Conservation (phyloP, 148 eudicot species). For the Fagopyrum tataricum region DNA sequence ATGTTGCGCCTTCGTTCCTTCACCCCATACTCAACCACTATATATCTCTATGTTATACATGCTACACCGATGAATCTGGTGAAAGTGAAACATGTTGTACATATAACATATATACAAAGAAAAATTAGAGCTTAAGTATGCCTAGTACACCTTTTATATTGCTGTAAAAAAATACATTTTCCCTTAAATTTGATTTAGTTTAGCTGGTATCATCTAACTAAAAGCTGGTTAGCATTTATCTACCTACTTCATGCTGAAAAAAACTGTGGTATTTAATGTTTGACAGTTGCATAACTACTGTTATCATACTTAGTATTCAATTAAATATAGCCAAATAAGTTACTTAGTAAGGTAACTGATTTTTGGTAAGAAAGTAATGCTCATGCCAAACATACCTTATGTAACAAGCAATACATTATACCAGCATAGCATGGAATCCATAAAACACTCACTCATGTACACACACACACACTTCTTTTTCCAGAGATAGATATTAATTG, state of each 20-base stretch:
- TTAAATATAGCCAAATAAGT: not conserved
- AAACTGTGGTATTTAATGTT: too few species aligned
- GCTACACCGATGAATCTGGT: not conserved
- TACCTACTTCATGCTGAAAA: not conserved
- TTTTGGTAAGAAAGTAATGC: not conserved
- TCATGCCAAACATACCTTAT: not conserved
- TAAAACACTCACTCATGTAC: not conserved
- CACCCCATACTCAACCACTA: not conserved
- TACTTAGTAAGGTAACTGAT: not conserved
- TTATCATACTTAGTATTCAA: too few species aligned
- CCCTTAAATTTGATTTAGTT: not conserved
- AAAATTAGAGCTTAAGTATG: too few species aligned
- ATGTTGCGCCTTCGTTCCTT: too few species aligned
- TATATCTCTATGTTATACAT: too few species aligned
- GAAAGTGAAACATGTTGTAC: not conserved
- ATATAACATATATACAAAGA: too few species aligned
- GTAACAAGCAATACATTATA: not conserved
- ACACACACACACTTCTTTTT: too few species aligned
- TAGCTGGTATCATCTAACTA: not conserved
- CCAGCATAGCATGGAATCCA: not conserved
- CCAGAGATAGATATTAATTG: too few species aligned
- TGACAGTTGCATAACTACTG: too few species aligned
- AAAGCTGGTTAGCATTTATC: not conserved
- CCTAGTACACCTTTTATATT: not conserved
- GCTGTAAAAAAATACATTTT: not conserved